Base-by-base conservation (phyloP, 164 flowering plant species). In the Malania oleifera region DNA sequence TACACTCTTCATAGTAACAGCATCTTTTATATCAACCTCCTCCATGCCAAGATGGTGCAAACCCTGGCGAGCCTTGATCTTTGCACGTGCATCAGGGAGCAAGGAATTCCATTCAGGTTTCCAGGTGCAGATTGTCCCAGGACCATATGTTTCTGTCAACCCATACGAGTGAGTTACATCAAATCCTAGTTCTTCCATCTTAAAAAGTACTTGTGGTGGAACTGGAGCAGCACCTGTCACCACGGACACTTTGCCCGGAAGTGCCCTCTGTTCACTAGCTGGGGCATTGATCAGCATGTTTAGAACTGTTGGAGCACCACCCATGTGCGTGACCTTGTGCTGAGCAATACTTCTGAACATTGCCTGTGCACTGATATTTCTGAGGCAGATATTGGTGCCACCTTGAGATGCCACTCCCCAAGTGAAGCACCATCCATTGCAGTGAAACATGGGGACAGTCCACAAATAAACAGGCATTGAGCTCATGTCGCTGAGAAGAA, bases 391-490 rank as follows among this genome's bases (percentile, higher is more conserved):
- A 55, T 83, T 86, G 13, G 86, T 85, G 28, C 95, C 95, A 25
- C 95, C 91, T 22, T 79, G 82, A 37, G 88, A 89, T 13, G 95
- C 89, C 38, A 86, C 65, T 15, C 74, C 87, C 97, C 95, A 86
- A 15, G 77, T 46, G 54, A 79, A 69, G 57, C 88, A 83, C 97
- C 97, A 89, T 0, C 95, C 97, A 51, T 83, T 89, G 77, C 95
- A 85, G 47, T 87, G 97, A 70, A 86, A 89, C 96, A 89, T 89
- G 22, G 92, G 91, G 10, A 83, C 89, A 10, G 75, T 75, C 96
- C 96, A 86, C 14, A 89, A 57, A 50, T 82, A 89, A 3, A 80
- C 78, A 19, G 87, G 91, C 75, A 73, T 75, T 39, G 80, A 48
- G 18, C 59, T 37, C 86, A 89, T 80, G 5, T 73, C 79, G 54